Evolutionary conservation across 2,329 filamentous ascomycete species (phyloP).

Genomic region (Blastomyces gilchristii): DNA sequence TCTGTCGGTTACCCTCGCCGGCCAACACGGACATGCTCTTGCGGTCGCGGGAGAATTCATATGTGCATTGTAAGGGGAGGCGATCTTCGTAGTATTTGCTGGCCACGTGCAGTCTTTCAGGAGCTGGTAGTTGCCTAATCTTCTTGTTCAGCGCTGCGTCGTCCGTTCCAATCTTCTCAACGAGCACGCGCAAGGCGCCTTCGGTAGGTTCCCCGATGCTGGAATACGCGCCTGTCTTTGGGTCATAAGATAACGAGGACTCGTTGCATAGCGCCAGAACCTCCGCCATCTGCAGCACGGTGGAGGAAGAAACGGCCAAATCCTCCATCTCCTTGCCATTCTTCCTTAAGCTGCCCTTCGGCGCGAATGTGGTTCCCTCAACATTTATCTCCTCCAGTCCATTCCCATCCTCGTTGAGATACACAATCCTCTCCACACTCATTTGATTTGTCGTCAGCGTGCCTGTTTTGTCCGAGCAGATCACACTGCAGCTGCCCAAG

Average conservation of each 20-base stretch:
- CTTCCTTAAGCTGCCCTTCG: slow-evolving; percentile 61
- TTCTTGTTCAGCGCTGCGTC: slow-evolving; percentile 50
- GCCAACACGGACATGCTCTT: slow-evolving; percentile 99
- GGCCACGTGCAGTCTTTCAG: slow-evolving; percentile 64
- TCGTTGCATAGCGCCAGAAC: slow-evolving; percentile 77
- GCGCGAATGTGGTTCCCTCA: slow-evolving; percentile 85
- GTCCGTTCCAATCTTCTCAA: slow-evolving; percentile 86
- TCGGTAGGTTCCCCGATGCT: slow-evolving; percentile 93
- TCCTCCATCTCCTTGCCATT: slow-evolving; percentile 60
- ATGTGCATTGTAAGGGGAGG: slow-evolving; percentile 69
- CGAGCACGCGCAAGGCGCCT: slow-evolving; percentile 78
- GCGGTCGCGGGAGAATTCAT: slow-evolving; percentile 91
- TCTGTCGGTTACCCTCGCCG: slow-evolving; percentile 57
- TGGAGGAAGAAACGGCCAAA: slow-evolving; percentile 60
- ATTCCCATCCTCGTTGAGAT: slow-evolving; percentile 62
- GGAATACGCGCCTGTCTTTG: slow-evolving; percentile 61
- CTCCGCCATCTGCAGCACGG: slow-evolving; percentile 66
- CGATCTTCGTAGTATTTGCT: slow-evolving; percentile 75
- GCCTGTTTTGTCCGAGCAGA: slow-evolving; percentile 98
- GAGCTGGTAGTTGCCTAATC: slow-evolving; percentile 38
- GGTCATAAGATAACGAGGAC: slow-evolving; percentile 69
- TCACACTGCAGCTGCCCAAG: slow-evolving; percentile 95
- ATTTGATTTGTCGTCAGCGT: slow-evolving; percentile 98
- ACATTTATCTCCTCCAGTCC: slow-evolving; percentile 79
- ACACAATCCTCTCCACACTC: slow-evolving; percentile 90